phyloP scores from a whole-genome alignment of 352 stramenopile species.

The Phytophthora tentaculata region DNA sequence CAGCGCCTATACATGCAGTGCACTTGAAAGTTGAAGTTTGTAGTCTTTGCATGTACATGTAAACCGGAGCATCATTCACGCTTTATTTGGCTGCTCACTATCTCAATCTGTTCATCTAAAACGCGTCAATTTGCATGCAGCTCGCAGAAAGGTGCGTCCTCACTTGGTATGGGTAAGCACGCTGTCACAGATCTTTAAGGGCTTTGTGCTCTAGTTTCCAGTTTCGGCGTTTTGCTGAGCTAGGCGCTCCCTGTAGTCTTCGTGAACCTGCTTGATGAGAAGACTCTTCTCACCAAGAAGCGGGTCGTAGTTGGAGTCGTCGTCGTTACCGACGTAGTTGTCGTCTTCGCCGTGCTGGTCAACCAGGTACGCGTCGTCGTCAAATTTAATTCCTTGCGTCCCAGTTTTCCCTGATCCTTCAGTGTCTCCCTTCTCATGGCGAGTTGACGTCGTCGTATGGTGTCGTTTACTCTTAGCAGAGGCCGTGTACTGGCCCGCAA shows the following conservation, averaged over 20 bases:
- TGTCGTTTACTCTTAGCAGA: slow-evolving; percentile 87
- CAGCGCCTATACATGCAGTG: not conserved
- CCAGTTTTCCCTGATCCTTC: slow-evolving; percentile 33
- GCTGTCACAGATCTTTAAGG: not conserved
- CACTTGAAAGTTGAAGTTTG: slow-evolving; percentile 1
- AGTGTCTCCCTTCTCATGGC: slow-evolving; percentile 41
- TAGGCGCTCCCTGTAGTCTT: slow-evolving; percentile 78
- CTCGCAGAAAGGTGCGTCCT: slow-evolving; percentile 2
- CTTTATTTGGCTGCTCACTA: slow-evolving; percentile 32
- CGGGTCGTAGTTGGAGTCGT: slow-evolving; percentile 69
- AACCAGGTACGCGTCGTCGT: slow-evolving; percentile 33
- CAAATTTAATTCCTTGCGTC: slow-evolving; percentile 29
- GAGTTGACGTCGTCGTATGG: slow-evolving; percentile 32
- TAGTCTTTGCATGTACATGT: slow-evolving; percentile 13
- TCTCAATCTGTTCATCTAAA: slow-evolving; percentile 30
- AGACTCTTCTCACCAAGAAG: slow-evolving; percentile 68
- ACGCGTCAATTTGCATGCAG: slow-evolving; percentile 3
- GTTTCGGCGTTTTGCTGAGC: slow-evolving; percentile 48
- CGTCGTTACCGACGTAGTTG: slow-evolving; percentile 52
- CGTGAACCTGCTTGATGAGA: slow-evolving; percentile 75
- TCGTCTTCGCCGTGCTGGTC: slow-evolving; percentile 34
- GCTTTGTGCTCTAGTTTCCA: slow-evolving; percentile 20
- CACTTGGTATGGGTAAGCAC: slow-evolving; percentile 8
- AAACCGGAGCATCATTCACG: slow-evolving; percentile 32
- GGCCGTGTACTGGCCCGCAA: slow-evolving; percentile 83